Conservation (phyloP, 805 yeast genomes). For the Teunomyces kruisii region DNA sequence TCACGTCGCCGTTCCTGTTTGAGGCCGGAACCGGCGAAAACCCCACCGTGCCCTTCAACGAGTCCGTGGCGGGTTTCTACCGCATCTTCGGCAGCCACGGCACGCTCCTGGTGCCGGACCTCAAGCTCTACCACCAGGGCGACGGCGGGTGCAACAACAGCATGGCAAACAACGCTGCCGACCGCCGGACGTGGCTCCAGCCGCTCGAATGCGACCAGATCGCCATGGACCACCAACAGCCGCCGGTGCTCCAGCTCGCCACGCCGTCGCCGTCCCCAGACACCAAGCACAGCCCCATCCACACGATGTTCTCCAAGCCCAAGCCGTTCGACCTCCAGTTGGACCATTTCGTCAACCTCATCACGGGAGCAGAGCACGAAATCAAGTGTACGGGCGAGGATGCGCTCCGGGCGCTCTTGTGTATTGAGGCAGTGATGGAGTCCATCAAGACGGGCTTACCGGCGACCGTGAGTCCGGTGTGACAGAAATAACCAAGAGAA, state of each 20-base stretch:
- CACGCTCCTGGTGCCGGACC: slow-evolving; percentile 38
- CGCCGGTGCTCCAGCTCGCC: slow-evolving; percentile 10
- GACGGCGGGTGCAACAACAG: slow-evolving; percentile 7
- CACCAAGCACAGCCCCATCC: slow-evolving; percentile 20
- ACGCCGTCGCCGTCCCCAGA: slow-evolving; percentile 36
- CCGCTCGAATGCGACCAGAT: slow-evolving; percentile 25
- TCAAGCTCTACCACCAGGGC: slow-evolving; percentile 31
- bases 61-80: slow-evolving; percentile 31
- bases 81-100: slow-evolving; percentile 40
- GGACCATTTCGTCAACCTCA: slow-evolving; percentile 36
- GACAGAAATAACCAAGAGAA: no score
- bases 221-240: slow-evolving; percentile 13
- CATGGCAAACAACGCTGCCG: slow-evolving; percentile 12
- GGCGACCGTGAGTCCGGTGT: no score
- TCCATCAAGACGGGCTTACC: slow-evolving; percentile 37
- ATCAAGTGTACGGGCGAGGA: slow-evolving; percentile 37
- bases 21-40: slow-evolving; percentile 42
- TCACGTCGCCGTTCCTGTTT: slow-evolving; percentile 37
- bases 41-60: slow-evolving; percentile 33
- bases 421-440: slow-evolving; percentile 35
- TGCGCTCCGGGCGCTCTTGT: slow-evolving; percentile 37
- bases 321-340: slow-evolving; percentile 40
- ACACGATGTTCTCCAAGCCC: slow-evolving; percentile 10
- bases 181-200: slow-evolving; percentile 27
- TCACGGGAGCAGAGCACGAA: slow-evolving; percentile 24